Conservation (phyloP, 148 eudicot genomes). For the Chenopodium suecicum region DNA sequence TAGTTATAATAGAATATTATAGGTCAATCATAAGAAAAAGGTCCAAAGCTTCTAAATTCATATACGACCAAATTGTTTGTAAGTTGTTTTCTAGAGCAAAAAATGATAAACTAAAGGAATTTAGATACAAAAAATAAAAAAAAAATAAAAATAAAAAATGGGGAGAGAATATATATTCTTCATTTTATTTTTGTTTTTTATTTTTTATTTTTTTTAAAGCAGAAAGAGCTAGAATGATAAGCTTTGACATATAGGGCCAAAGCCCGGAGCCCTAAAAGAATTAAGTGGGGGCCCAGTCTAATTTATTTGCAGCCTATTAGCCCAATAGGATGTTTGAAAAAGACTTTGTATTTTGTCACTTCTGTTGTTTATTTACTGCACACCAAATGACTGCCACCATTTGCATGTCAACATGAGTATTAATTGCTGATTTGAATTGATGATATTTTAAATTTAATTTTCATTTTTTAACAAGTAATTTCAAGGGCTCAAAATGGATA, state of each 20-base stretch:
- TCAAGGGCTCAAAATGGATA: too few relatives aligned
- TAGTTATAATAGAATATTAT: not conserved
- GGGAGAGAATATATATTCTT: too few relatives aligned
- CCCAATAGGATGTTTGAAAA: slow-evolving; percentile 2
- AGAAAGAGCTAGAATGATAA: not conserved
- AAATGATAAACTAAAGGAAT: not conserved
- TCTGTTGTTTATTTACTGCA: not conserved
- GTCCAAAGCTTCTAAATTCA: not conserved
- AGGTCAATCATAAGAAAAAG: not conserved
- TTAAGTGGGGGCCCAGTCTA: slow-evolving; percentile 11
- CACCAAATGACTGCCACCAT: not conserved
- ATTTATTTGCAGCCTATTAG: not conserved
- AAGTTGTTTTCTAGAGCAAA: not conserved
- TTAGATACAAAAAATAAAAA: too few relatives aligned
- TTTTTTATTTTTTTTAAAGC: too few relatives aligned
- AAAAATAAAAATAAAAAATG: too few relatives aligned
- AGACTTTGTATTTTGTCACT: not conserved
- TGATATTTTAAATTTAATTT: too few relatives aligned
- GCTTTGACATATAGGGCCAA: slow-evolving; percentile 6
- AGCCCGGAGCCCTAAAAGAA: slow-evolving; percentile 8
- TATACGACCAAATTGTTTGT: not conserved
- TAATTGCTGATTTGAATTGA: too few relatives aligned
- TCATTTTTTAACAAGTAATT: too few relatives aligned
- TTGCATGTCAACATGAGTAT: not conserved
- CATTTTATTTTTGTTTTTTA: too few relatives aligned